phyloP scores from a whole-genome alignment of 2,329 filamentous ascomycete species.

The Chaetomium sp. region DNA sequence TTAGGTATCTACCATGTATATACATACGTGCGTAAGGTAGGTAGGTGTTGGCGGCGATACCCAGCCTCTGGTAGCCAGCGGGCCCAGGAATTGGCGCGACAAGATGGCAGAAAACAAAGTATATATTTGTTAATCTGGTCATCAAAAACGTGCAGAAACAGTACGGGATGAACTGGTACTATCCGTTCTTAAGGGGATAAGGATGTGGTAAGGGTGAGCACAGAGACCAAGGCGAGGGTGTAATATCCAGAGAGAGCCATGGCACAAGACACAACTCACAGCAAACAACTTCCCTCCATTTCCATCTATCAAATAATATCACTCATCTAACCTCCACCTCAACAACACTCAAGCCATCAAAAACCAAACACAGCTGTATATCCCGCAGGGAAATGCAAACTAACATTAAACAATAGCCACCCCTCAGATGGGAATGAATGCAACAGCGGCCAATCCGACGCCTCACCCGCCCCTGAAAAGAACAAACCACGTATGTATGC shows the following conservation, averaged over 20 bases:
- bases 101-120: not conserved
- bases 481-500: not conserved
- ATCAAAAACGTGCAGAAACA: not conserved
- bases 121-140: not conserved
- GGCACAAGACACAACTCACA: not conserved
- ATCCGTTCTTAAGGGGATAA: too few relatives aligned
- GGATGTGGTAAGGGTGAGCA: too few relatives aligned
- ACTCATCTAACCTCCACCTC: not conserved
- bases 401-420: not conserved
- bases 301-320: not conserved
- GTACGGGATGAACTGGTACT: too few relatives aligned
- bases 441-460: constrained; percentile 4
- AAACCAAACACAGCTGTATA: not conserved
- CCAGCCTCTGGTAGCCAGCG: not conserved
- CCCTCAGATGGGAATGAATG: constrained; percentile 6
- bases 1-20: not conserved
- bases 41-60: constrained; percentile 2
- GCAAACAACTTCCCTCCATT: not conserved
- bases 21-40: not conserved
- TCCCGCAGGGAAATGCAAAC: not conserved
- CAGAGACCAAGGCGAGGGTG: too few relatives aligned
- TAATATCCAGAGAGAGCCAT: not conserved
- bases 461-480: not conserved
- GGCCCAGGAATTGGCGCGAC: not conserved
- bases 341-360: not conserved